Conservation (phyloP, 176 grass and related monocot genomes). For the Canna indica region DNA sequence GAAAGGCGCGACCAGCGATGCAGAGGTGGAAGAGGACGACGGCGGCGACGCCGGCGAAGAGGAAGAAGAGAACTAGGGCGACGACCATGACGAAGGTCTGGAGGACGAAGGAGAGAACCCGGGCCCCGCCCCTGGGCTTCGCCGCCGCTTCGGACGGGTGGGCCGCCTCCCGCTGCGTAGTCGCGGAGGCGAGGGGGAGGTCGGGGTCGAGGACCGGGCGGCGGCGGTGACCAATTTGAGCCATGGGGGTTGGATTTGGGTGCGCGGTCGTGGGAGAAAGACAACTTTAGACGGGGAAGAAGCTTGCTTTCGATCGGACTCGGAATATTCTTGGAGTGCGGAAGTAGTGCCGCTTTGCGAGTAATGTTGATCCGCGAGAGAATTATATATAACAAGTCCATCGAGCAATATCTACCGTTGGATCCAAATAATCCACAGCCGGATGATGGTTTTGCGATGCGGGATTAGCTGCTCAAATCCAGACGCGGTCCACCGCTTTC, state of each 20-base stretch:
- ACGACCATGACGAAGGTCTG: conserved; percentile 50
- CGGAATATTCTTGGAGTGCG: not conserved
- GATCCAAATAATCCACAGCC: not conserved
- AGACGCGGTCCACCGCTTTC: not conserved
- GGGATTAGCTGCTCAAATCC: not conserved
- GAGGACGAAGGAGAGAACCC: conserved; percentile 43
- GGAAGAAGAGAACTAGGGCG: conserved; percentile 51
- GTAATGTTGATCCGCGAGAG: too few relatives aligned
- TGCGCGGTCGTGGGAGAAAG: not conserved
- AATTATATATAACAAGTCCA: not conserved
- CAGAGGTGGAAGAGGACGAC: conserved; percentile 56
- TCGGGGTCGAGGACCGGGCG: not conserved
- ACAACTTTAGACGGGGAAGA: not conserved
- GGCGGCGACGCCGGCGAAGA: conserved; percentile 56
- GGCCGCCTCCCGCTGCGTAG: not conserved
- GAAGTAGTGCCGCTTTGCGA: not conserved
- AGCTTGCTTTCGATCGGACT: too few relatives aligned
- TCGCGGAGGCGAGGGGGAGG: not conserved
- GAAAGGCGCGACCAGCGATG: conserved; percentile 50
- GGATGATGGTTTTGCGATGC: not conserved
- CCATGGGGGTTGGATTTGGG: not conserved
- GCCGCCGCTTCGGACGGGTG: too few relatives aligned
- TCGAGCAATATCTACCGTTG: not conserved
- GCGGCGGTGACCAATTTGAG: not conserved
- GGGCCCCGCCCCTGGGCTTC: conserved; percentile 30